Evolutionary conservation across 78 protist species (phyloP), one percentile per base, ranked within the genome.

Genomic region (Corallochytrium limacisporum): DNA sequence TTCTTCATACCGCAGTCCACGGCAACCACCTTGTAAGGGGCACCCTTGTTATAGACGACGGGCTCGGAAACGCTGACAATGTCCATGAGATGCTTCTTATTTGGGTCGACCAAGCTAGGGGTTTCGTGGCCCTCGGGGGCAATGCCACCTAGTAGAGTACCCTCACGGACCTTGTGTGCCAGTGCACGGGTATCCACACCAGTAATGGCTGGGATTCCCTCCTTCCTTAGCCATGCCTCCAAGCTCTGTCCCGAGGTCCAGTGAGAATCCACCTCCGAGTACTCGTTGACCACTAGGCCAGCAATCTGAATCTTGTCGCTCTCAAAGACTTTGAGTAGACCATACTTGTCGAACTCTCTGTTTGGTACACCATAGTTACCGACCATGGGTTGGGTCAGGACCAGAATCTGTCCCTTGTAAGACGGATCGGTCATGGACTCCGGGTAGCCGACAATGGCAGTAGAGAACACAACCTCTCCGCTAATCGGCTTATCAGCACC

Each of bases 381-480:
- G 28, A 88, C 79, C 31, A 91, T 29, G 13, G 98, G 98, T 57
- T 82, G 91, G 9, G 98, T 86, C 56, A 85, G 74, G 29, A 85
- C 94, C 29, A 93, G 78, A 13, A 93, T 91, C 53, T 93, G 98
- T 1, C 88, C 92, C 13, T 68, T 44, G 83, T 93, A 91, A 16
- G 96, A 91, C 9, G 98, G 98, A 59, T 90, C 98, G 10, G 93
- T 85, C 37, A 93, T 74, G 2, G 91, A 65, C 72, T 93, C 98
- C 4, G 88, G 76, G 55, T 93, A 91, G 18, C 95, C 77, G 37
- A 60, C 69, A 73, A 32, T 66, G 13, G 61, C 84, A 0, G 89
- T 83, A 16, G 75, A 62, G 79, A 87, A 87, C 16, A 87, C 92
- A 15, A 83, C 69, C 56, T 87, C 92, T 10, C 92, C 92, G 0